Evolutionary conservation across 2,329 filamentous ascomycete genomes (phyloP), one percentile per base, ranked within the genome.

Genomic region (Hymenoscyphus fructigenus): DNA sequence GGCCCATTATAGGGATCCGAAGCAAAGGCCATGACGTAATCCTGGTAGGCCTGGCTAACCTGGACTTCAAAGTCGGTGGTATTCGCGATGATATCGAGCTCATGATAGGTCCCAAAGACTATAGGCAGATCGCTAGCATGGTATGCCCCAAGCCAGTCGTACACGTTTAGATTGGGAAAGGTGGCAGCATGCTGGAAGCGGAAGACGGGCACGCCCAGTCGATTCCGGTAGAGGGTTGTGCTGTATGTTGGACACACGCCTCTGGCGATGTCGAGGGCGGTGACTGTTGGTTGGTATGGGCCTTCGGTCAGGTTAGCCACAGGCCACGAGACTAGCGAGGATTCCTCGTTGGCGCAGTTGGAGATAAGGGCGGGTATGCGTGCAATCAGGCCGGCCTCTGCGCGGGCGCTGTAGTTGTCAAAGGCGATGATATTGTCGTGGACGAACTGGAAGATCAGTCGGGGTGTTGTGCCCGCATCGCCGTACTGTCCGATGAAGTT

Each of bases 181-280:
- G 70, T 62, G n/a, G 72, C 75, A 23, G 71, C 69, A 60, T 72
- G 77, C 28, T 73, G 70, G 62, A 76, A 77, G 50, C 75, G 69
- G 74, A 74, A 77, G 6, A 73, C 74, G 4, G 75, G 73, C 0
- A 75, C 77, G 14, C 75, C 75, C 57, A 76, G 76, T 28, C 72
- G 69, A 3, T 67, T 65, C 15, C 58, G 59, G 34, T 68, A 23
- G 41, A 70, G 32, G 56, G 67, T 62, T 57, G 64, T 36, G 61
- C 71, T 66, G 1, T 76, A 47, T 59, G 44, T 61, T 32, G 20
- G 59, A 29, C 10, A 58, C 7, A 15, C 57, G 41, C 14, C n/a
- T 56, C 20, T 28, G 26, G 17, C 17, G n/a, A 59, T 62, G 59
- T 20, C 56, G 50, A 23, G 59, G 62, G 71, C 65, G 55, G 63